Evolutionary conservation across 1,139 yeast genomes (phyloP).

Genomic region (Yamadazyma epiphylla): DNA sequence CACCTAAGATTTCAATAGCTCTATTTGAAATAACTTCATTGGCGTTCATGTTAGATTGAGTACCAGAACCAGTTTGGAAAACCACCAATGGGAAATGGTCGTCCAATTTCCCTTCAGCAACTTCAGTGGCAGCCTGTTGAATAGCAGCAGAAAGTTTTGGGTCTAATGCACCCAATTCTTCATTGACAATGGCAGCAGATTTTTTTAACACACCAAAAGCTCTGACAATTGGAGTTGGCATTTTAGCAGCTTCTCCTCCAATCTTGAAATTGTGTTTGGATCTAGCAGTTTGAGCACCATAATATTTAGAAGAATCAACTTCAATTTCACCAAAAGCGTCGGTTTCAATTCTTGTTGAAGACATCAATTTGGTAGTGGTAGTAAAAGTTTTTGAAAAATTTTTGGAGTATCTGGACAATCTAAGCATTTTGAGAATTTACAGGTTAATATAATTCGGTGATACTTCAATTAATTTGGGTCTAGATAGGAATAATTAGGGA

Average conservation of each 20-base stretch:
- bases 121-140: conserved; percentile 93
- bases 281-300: conserved; percentile 99
- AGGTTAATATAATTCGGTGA: too few relatives aligned
- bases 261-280: conserved; percentile 90
- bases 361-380: conserved; percentile 18
- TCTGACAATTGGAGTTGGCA: conserved; percentile 86
- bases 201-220: conserved; percentile 94
- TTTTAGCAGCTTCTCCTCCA: conserved; percentile 85
- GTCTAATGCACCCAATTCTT: conserved; percentile 74
- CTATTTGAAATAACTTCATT: conserved; percentile 97
- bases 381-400: too few relatives aligned
- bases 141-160: conserved; percentile 81
- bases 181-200: conserved; percentile 92
- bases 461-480: too few relatives aligned
- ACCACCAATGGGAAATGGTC: conserved; percentile 98
- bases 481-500: too few relatives aligned
- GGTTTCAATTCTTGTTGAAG: conserved; percentile 65
- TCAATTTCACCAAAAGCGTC: conserved; percentile 97
- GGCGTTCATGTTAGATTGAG: conserved; percentile 98
- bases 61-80: conserved; percentile 98
- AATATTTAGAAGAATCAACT: conserved; percentile 80
- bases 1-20: conserved; percentile 94
- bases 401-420: conserved; percentile 7
- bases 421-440: conserved; percentile 7
- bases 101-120: conserved; percentile 82